Percentiles rank a stretch among this genome's conserved stretches.
Conservation (phyloP, 345 rosid genomes). For the Trapa incisa region DNA sequence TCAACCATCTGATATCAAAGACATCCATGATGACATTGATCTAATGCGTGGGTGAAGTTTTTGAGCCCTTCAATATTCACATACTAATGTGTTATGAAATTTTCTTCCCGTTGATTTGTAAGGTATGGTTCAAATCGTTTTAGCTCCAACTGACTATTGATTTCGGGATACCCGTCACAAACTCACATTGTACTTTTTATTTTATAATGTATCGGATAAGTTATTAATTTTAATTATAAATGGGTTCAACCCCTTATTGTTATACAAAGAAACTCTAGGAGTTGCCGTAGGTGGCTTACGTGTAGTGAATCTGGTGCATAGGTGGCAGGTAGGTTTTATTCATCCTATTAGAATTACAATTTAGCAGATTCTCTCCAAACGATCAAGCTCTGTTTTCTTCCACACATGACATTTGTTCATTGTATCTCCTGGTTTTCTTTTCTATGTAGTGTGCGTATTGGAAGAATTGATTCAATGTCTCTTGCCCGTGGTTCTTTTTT, state of each 20-base stretch:
- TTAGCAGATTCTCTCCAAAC: too few species aligned
- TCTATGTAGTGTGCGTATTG: not conserved
- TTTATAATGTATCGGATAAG: not conserved
- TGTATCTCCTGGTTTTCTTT: not conserved
- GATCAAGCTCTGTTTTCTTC: not conserved
- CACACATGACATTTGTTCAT: not conserved
- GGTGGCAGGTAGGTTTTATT: too few species aligned
- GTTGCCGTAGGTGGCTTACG: too few species aligned
- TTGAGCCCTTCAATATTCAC: not conserved
- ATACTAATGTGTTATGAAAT: not conserved
- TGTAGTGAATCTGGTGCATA: too few species aligned
- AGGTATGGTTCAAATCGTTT: not conserved
- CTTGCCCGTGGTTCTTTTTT: not conserved
- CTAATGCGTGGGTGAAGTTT: conserved; percentile 62
- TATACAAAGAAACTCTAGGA: too few species aligned
- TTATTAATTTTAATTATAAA: too few species aligned
- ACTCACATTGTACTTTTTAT: conserved; percentile 2
- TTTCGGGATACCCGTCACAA: not conserved
- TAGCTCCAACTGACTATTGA: conserved; percentile 1
- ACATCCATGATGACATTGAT: conserved; percentile 68
- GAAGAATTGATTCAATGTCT: not conserved
- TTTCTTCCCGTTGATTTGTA: conserved; percentile 11
- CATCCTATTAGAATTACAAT: too few species aligned
- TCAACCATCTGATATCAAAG: conserved; percentile 55
- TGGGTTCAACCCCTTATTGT: too few species aligned